Conservation (phyloP, 805 yeast genomes). For the Metschnikowia bowlesiae region DNA sequence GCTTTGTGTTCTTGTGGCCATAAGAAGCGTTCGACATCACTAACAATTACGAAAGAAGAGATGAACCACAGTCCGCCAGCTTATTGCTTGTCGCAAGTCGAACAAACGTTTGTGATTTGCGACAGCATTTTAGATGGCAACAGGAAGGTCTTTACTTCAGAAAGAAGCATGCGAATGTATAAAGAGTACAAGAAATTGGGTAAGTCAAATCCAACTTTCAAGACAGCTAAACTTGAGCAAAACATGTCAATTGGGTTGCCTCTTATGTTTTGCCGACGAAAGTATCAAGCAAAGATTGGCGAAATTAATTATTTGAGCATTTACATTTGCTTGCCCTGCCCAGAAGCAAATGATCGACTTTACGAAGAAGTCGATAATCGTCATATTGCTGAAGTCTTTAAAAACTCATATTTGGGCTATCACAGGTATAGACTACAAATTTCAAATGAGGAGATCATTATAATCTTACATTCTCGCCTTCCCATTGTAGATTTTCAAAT, state of each 20-base stretch:
- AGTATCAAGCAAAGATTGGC: conserved; percentile 6
- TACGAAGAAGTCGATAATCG: conserved; percentile 9
- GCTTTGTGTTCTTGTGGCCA: no score
- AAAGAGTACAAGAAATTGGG: conserved; percentile 6
- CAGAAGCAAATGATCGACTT: conserved; percentile 12
- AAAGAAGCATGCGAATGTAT: conserved; percentile 7
- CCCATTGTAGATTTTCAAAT: conserved; percentile 11
- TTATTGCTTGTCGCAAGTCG: background rate
- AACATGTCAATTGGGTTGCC: conserved; percentile 13
- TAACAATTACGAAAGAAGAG: background rate
- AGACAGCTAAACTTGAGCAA: conserved; percentile 9
- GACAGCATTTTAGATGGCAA: conserved; percentile 6
- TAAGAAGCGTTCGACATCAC: background rate
- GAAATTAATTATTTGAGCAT: conserved; percentile 9
- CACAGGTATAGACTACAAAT: conserved; percentile 10
- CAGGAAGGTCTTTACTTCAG: conserved; percentile 10
- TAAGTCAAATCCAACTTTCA: conserved; percentile 4
- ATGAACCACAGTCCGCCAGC: background rate
- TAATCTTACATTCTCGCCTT: conserved; percentile 10
- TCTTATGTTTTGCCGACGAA: conserved; percentile 8
- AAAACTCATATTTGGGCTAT: conserved; percentile 8
- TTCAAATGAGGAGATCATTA: conserved; percentile 5
- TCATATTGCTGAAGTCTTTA: conserved; percentile 9
- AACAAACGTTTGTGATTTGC: conserved; percentile 9
- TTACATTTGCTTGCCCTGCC: conserved; percentile 10